Evolutionary conservation across 495 filamentous ascomycete genomes (phyloP).

Genomic region (Tuber calosporum): DNA sequence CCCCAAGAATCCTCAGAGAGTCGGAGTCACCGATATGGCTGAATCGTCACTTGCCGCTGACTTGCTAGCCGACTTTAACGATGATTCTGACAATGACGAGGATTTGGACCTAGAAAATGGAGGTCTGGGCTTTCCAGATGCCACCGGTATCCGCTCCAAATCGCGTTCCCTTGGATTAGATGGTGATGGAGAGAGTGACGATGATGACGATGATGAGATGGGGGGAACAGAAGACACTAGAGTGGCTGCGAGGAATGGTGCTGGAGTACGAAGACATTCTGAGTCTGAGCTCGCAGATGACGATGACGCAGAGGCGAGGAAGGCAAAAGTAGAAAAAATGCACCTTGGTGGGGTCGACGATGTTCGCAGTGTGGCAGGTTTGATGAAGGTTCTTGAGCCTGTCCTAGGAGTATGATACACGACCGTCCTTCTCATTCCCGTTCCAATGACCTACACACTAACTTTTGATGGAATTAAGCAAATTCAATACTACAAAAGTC

Average conservation of each 20-base stretch:
- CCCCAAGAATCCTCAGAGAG: neutral
- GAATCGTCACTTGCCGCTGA: conserved; percentile 69
- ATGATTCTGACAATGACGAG: conserved; percentile 50
- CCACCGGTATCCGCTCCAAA: conserved; percentile 29
- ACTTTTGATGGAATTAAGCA: conserved; percentile 52
- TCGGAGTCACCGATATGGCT: conserved; percentile 51
- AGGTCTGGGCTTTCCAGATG: conserved; percentile 27
- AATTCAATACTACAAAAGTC: conserved; percentile 65
- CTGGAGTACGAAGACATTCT: neutral
- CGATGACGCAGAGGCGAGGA: conserved; percentile 61
- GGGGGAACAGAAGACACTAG: conserved; percentile 43
- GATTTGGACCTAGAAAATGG: conserved; percentile 24
- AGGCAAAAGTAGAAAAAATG: conserved; percentile 72
- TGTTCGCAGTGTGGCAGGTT: conserved; percentile 62
- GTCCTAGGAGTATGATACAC: conserved; percentile 74
- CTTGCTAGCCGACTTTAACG: conserved; percentile 83
- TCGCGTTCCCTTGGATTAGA: conserved; percentile 46
- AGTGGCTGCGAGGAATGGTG: conserved; percentile 35
- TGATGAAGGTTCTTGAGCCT: conserved; percentile 71
- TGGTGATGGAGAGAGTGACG: conserved; percentile 49
- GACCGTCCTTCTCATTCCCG: conserved; percentile 44
- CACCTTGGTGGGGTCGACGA: conserved; percentile 63
- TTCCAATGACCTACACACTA: conserved; percentile 53
- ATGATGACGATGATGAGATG: conserved; percentile 52
- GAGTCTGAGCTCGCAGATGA: conserved; percentile 44